Evolutionary conservation across 2,329 filamentous ascomycete genomes (phyloP), one percentile per base, ranked within the genome.

Genomic region (Trichophyton schoenleinii): DNA sequence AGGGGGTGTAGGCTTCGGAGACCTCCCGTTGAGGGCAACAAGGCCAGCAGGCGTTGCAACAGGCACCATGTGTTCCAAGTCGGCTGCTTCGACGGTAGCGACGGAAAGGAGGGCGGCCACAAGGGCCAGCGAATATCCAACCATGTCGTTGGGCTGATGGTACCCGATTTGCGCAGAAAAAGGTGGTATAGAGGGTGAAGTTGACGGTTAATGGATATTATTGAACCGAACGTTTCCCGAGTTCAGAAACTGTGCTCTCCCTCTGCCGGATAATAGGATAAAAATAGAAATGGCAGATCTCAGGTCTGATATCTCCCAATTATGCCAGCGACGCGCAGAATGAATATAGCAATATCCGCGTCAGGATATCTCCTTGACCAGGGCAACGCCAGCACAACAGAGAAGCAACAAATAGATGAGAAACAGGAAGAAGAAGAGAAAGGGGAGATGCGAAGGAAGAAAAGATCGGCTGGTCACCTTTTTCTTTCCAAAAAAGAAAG

Each of bases 1-100:
- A 9, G 64, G 61, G 18, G 60, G 41, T 3, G 65, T 66, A 15
- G 65, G 65, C 28, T 28, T 58, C 28, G 65, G 65, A 57, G 65
- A 62, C 44, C 63, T 65, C 44, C 65, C 65, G 42, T 63, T 31
- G n/a, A 59, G 59, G 25, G 58, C 65, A 44, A 64, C 60, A 34
- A 65, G 36, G 3, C 64, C 61, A 36, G 62, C 49, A 11, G 62
- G 60, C 11, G 65, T 66, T 41, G 63, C 64, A 22, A 60, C 59
- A 18, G 65, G 62, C n/a, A 66, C 36, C 18, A 62, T 38, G 11
- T 49, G 60, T n/a, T 60, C 53, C 7, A 61, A 28, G 20, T 57
- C 18, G 9, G 53, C 57, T 22, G 61, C 64, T 18, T 66, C 60
- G 49, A 63, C 64, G 36, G 58, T 49, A 36, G 61, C 63, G 9